Evolutionary conservation across 2,329 filamentous ascomycete species (phyloP), one percentile per base, ranked within the genome.

Genomic region (Chrysosphaeria jannelii): DNA sequence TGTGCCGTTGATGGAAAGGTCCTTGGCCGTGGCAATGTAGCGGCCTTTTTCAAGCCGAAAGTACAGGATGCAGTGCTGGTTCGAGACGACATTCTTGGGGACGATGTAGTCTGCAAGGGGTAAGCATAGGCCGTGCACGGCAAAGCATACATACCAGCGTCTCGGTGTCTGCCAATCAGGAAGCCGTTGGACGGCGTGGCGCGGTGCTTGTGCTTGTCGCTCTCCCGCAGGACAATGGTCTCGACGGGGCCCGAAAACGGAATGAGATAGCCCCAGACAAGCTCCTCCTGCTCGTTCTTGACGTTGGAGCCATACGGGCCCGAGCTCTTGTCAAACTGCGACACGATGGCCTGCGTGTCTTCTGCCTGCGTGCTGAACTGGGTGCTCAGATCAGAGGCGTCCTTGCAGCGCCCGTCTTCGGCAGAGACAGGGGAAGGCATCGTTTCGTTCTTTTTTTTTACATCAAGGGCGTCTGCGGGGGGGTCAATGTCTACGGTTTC

Each of bases 261-360:
- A 25, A 90, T 61, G 5, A 97, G 51, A 37, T 93, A 97, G 8
- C 88, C 88, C 85, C 85, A 97, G 2, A 93, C 76, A 6, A 76
- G 76, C 40, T 89, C 72, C 21, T 60, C 54, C 29, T 51, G 61
- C 45, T 90, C 78, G 38, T 90, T 72, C 30, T 79, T 61, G 4
- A 88, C 72, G 27, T 89, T 76, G 31, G 79, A 72, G 8, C 66
- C 66, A 22, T 81, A 56, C 13, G 61, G 57, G 28, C 60, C 50
- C 14, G 75, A 61, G 3, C 70, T 65, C 32, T 75, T 66, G 18
- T 74, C 47, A 36, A 70, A 72, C 45, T 97, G 85, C 6, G 74
- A 79, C n/a, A 37, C 34, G 29, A 70, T 61, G 0, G 65, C 55
- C 39, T 79, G 72, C 0, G 71, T 79, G 36, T 76, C 69, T 30